Conservation (phyloP, 257 asterid species). For the Ballota nigra region DNA sequence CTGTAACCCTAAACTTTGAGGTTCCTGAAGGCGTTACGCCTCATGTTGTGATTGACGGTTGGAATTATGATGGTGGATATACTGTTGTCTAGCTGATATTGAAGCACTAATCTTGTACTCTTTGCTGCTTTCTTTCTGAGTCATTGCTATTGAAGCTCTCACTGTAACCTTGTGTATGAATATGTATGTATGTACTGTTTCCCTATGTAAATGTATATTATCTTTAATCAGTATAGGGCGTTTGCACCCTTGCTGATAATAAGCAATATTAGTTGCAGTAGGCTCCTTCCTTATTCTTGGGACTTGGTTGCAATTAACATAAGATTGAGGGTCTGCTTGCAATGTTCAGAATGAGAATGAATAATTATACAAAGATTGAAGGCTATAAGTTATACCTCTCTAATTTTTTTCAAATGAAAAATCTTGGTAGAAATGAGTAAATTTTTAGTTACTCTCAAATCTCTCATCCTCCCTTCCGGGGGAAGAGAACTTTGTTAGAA, state of each 20-base stretch:
- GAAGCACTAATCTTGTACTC: neutral
- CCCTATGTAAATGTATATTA: neutral
- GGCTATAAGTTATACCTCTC: no score
- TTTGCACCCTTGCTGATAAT: neutral
- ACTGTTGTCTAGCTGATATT: conserved; percentile 33
- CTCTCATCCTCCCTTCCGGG: neutral
- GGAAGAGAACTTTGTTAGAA: neutral
- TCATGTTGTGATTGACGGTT: conserved; percentile 51
- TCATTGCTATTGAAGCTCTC: neutral
- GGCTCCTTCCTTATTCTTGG: neutral
- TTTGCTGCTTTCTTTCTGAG: conserved; percentile 5
- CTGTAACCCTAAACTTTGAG: conserved; percentile 66
- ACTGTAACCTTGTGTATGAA: neutral
- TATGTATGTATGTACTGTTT: conserved; percentile 10
- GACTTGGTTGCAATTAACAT: neutral
- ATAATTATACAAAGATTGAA: neutral
- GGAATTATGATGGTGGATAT: conserved; percentile 55
- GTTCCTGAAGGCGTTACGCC: conserved; percentile 65
- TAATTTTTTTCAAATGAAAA: no score
- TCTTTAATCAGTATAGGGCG: neutral
- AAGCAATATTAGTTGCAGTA: neutral
- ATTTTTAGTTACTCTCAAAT: neutral
- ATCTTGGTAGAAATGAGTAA: neutral
- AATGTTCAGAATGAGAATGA: neutral
- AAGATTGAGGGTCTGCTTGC: neutral